phyloP scores from a whole-genome alignment of 139 green algal genomes.

The Mesotaenium endlicherianum region DNA sequence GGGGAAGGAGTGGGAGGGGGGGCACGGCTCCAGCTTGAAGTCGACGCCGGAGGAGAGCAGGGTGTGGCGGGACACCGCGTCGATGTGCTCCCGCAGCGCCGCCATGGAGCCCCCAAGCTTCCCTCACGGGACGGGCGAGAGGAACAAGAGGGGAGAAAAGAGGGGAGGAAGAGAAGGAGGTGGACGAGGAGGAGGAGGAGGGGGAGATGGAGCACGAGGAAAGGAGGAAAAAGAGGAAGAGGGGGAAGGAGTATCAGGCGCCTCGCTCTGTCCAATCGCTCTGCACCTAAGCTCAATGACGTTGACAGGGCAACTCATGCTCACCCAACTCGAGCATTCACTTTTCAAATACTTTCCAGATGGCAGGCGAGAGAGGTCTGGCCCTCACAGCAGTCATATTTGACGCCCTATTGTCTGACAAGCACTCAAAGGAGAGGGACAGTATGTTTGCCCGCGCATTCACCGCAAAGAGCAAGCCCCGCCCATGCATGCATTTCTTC shows the following conservation, averaged over 20 bases:
- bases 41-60: conserved; percentile 12
- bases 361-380: too few relatives aligned
- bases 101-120: conserved; percentile 15
- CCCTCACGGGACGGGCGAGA: neutral
- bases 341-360: too few relatives aligned
- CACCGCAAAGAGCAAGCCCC: too few relatives aligned
- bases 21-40: conserved; percentile 53
- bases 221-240: neutral
- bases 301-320: too few relatives aligned
- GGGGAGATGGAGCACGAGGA: neutral
- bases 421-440: too few relatives aligned
- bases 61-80: conserved; percentile 10
- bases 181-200: neutral
- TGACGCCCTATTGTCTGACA: too few relatives aligned
- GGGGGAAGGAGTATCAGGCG: neutral
- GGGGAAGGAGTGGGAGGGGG: neutral
- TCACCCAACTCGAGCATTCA: too few relatives aligned
- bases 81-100: conserved; percentile 25
- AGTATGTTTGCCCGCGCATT: too few relatives aligned
- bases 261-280: too few relatives aligned
- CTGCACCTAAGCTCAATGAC: too few relatives aligned
- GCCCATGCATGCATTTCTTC: too few relatives aligned
- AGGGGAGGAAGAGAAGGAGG: neutral
- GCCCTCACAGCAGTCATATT: too few relatives aligned
- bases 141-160: neutral